phyloP scores from a whole-genome alignment of 2,329 filamentous ascomycete genomes.

The Colletotrichum sp. region DNA sequence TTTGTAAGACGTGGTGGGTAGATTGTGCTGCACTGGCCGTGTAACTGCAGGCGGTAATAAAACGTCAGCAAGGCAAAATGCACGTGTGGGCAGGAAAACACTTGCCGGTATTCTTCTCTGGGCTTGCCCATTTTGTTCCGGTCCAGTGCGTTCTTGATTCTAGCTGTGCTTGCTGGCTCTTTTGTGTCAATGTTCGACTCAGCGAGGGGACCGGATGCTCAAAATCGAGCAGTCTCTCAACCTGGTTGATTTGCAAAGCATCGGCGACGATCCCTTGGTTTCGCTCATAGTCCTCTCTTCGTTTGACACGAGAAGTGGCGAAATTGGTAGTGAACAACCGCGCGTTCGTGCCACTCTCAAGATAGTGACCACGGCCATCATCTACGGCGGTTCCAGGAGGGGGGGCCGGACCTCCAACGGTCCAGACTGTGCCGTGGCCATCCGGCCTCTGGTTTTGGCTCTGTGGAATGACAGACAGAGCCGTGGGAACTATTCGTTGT shows the following conservation, averaged over 20 bases:
- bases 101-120: background rate
- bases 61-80: background rate
- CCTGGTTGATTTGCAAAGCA: conserved; percentile 80
- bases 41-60: background rate
- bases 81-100: background rate
- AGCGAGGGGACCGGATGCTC: conserved; percentile 31
- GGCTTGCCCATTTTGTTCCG: conserved; percentile 43
- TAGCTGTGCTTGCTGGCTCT: conserved; percentile 14
- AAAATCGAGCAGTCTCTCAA: conserved; percentile 69
- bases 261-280: conserved; percentile 79
- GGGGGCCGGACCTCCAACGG: conserved; percentile 73
- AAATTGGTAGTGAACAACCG: conserved; percentile 65
- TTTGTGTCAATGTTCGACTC: background rate
- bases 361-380: conserved; percentile 66
- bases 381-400: conserved; percentile 55
- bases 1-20: conserved; percentile 79
- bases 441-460: conserved; percentile 47
- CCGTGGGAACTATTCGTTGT: conserved; percentile 24
- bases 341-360: conserved; percentile 76
- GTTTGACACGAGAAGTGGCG: conserved; percentile 39
- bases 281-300: conserved; percentile 67
- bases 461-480: conserved; percentile 28
- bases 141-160: conserved; percentile 43
- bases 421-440: conserved; percentile 77
- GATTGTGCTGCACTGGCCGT: conserved; percentile 20